Conservation (phyloP, 768 basidiomycete species). For the Naganishia randhawae region DNA sequence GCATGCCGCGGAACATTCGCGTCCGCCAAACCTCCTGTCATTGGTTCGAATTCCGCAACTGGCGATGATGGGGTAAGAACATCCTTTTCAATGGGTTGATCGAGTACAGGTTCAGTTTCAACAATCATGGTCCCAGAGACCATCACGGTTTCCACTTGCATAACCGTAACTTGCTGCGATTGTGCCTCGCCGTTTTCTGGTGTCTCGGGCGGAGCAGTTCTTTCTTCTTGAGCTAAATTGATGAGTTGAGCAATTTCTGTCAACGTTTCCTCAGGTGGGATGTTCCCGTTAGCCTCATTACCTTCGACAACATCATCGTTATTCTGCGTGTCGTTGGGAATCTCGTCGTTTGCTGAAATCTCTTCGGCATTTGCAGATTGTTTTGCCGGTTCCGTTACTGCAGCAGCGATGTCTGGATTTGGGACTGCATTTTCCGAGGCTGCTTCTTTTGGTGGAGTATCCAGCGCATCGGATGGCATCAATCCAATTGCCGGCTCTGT, state of each 20-base stretch:
- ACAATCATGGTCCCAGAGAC: not conserved
- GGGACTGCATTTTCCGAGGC: not conserved
- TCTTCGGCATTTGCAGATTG: not conserved
- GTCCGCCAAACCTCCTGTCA: not conserved
- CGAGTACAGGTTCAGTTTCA: not conserved
- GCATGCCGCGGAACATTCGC: not conserved
- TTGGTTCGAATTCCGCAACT: not conserved
- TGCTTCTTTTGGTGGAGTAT: not conserved
- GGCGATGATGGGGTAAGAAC: not conserved
- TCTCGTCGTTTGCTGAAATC: not conserved
- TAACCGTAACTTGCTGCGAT: not conserved
- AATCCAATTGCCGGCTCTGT: not conserved
- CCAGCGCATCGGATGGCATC: not conserved
- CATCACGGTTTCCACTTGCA: not conserved
- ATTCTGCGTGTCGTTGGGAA: not conserved
- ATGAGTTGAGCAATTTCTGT: conserved; percentile 11
- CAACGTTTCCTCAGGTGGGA: not conserved
- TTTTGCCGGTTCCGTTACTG: not conserved
- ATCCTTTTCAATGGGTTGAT: not conserved
- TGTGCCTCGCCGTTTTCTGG: not conserved
- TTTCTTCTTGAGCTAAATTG: not conserved
- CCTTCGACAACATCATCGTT: not conserved
- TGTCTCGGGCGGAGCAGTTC: not conserved
- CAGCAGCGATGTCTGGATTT: not conserved
- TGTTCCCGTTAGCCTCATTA: not conserved